Conservation (phyloP, 139 green algal genomes). For the Closterium sp. region DNA sequence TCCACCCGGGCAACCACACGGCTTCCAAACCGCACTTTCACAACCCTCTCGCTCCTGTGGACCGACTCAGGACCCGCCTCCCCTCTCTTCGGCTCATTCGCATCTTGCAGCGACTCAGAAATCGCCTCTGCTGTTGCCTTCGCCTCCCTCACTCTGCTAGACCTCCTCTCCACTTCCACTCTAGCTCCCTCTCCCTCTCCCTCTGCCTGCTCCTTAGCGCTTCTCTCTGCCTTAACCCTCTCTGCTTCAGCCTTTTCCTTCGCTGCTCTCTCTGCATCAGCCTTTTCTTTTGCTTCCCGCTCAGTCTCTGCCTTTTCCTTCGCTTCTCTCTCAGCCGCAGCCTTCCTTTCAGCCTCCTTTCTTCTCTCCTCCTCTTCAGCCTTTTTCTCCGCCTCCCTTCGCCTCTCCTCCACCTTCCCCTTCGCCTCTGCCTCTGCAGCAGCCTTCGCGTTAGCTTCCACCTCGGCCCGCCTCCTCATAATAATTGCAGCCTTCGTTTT, state of each 20-base stretch:
- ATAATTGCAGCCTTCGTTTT: neutral
- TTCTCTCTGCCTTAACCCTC: neutral
- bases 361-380: neutral
- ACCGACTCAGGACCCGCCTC: no score
- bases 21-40: neutral
- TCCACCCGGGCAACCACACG: neutral
- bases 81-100: neutral
- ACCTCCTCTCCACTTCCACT: neutral
- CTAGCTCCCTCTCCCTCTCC: neutral
- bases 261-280: neutral
- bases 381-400: neutral
- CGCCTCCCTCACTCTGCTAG: neutral
- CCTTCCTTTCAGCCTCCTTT: neutral
- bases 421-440: neutral
- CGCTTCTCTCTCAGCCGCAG: neutral
- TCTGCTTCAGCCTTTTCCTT: neutral
- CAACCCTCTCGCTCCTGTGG: neutral
- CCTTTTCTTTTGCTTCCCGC: no score
- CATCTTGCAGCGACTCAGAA: no score
- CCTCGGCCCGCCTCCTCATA: neutral
- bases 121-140: neutral
- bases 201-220: neutral
- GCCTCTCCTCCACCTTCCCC: neutral
- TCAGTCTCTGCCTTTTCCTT: neutral
- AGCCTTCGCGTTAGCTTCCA: neutral